These are phyloP conservation scores for Cladophialophora carrionii DNA, from an alignment of 2,329 filamentous ascomycete species.

Conservation along the genomic window DNA sequence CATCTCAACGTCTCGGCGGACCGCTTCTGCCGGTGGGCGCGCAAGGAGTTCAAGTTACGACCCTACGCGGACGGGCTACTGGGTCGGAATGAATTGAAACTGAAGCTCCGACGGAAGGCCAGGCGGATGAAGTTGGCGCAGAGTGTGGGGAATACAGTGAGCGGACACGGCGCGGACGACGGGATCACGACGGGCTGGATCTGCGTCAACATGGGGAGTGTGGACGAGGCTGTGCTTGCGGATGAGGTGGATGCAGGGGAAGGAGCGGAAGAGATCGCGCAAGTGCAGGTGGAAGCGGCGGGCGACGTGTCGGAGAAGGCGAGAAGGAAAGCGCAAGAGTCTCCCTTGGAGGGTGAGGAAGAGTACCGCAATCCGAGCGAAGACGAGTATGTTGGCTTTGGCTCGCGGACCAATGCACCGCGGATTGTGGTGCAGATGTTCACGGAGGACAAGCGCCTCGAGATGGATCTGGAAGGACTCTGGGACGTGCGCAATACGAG, in stretches of 20 bases:
- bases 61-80: constrained; percentile 86
- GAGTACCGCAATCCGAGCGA: constrained; percentile 47
- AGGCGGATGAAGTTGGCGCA: constrained; percentile 81
- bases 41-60: constrained; percentile 69
- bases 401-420: constrained; percentile 59
- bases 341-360: constrained; percentile 41
- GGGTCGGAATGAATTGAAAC: constrained; percentile 86
- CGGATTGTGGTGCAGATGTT: constrained; percentile 72
- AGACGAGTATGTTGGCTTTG: constrained; percentile 77
- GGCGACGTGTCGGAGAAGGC: constrained; percentile 14
- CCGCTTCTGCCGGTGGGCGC: constrained; percentile 83
- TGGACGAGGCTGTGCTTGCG: constrained; percentile 46
- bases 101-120: constrained; percentile 77
- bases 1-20: constrained; percentile 91
- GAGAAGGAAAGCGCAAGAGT: constrained; percentile 14
- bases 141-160: constrained; percentile 63
- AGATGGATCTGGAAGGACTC: constrained; percentile 67
- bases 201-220: constrained; percentile 81
- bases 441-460: constrained; percentile 69
- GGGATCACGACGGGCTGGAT: constrained; percentile 94
- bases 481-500: constrained; percentile 53
- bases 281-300: not conserved
- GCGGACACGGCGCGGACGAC: constrained; percentile 66
- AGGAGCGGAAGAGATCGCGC: not conserved
- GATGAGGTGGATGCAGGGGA: constrained; percentile 1